phyloP scores from a whole-genome alignment of 805 yeast genomes.

The Candida orba region DNA sequence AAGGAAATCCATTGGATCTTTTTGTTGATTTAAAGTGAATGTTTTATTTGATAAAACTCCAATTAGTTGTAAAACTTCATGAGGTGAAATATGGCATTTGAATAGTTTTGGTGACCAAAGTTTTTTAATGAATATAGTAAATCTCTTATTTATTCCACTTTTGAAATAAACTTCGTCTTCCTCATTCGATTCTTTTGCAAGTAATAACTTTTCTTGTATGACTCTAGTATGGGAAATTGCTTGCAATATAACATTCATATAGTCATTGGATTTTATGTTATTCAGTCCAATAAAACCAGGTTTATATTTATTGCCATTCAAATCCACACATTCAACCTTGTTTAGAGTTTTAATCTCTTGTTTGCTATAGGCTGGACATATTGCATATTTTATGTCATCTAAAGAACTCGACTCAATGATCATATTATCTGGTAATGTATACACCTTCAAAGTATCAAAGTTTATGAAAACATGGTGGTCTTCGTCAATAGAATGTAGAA shows the following conservation, averaged over 20 bases:
- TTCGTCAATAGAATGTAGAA: conserved; percentile 54
- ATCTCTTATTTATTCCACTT: conserved; percentile 32
- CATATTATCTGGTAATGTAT: conserved; percentile 56
- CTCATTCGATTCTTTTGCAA: conserved; percentile 12
- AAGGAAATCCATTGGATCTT: conserved; percentile 51
- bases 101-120: conserved; percentile 59
- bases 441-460: conserved; percentile 41
- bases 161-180: conserved; percentile 11
- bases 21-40: conserved; percentile 32
- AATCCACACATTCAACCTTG: conserved; percentile 30
- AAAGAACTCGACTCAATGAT: conserved; percentile 35
- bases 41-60: conserved; percentile 35
- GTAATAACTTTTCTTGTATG: conserved; percentile 40
- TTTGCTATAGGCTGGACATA: conserved; percentile 43
- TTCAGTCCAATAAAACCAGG: conserved; percentile 66
- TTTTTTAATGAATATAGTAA: conserved; percentile 45
- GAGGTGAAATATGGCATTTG: conserved; percentile 59
- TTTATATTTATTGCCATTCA: conserved; percentile 37
- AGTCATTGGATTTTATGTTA: conserved; percentile 43
- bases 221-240: conserved; percentile 45
- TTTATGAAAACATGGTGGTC: conserved; percentile 60
- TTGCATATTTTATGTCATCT: conserved; percentile 43
- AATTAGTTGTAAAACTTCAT: conserved; percentile 50
- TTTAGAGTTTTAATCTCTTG: conserved; percentile 28
- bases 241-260: conserved; percentile 52